Evolutionary conservation across 108 stramenopile species (phyloP), one percentile per base, ranked within the genome.

Genomic region (Mediolabrus comicus): DNA sequence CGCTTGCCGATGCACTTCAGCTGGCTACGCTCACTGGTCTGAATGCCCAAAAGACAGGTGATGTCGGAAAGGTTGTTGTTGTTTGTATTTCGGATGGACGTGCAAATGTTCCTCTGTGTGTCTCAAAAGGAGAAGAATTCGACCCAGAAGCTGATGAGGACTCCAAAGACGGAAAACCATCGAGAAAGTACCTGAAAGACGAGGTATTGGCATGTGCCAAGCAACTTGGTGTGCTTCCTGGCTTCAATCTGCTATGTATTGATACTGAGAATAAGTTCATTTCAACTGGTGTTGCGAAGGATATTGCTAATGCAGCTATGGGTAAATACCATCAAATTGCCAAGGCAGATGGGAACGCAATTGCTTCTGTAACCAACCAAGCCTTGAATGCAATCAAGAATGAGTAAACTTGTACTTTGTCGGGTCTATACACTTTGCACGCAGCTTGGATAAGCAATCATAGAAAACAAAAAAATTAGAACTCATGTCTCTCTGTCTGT

Each of bases 221-320:
- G 76, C 80, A 94, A 63, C 67, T 98, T 55, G 93, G 89, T 12
- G 84, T 71, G 10, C 69, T 94, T 32, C 82, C 82, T 3, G 95
- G 93, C n/a, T 96, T 98, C 79, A 94, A 96, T 65, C 65, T 98
- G 26, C 87, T 98, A 12, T 90, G 93, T 62, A 92, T 98, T 51
- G 96, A 98, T 62, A 97, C 96, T 1, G 98, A 98, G 67, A 96
- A 96, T 82, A 97, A 97, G 72, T 98, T 98, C 69, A 95, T 97
- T 66, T 90, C 88, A 49, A 98, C 98, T 24, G 98, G 98, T 59
- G 58, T 98, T 38, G 96, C 98, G 24, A 98, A 98, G 80, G 98
- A 98, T 13, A 97, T 98, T 75, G 94, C 96, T 17, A 71, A 91
- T 53, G 98, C 94, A 10, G 98, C 96, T 3, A 25, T 31, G 67